Percentiles rank a stretch among this genome's conserved stretches.
These are phyloP conservation scores for Ustilago hordei DNA, from an alignment of 1,284 basidiomycete species.

Conservation along the genomic window DNA sequence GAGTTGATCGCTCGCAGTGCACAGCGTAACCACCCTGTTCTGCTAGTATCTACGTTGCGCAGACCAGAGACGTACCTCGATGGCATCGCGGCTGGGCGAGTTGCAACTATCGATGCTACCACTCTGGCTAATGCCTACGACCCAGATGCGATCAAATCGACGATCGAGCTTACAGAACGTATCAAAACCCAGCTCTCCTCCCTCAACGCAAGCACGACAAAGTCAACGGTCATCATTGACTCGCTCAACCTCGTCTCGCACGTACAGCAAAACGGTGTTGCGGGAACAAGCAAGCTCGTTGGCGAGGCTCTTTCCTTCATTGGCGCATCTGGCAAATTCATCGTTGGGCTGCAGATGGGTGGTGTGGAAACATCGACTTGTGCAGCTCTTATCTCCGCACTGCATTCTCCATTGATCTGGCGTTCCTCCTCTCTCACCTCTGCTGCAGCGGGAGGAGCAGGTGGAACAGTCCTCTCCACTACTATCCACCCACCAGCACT, in stretches of 20 bases:
- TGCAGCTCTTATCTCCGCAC: slow-evolving; percentile 25
- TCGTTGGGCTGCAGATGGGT: slow-evolving; percentile 42
- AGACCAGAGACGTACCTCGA: slow-evolving; percentile 35
- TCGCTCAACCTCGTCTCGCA: slow-evolving; percentile 53
- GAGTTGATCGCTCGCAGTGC: slow-evolving; percentile 42
- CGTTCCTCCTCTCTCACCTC: neutral
- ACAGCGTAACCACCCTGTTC: slow-evolving; percentile 25
- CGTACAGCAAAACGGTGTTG: slow-evolving; percentile 12
- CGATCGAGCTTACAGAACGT: slow-evolving; percentile 12
- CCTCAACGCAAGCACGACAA: slow-evolving; percentile 13
- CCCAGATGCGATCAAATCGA: slow-evolving; percentile 13
- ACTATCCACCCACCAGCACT: slow-evolving; percentile 47
- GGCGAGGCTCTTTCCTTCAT: slow-evolving; percentile 20
- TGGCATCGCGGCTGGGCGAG: slow-evolving; percentile 4
- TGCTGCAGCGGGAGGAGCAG: neutral
- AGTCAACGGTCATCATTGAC: slow-evolving; percentile 52
- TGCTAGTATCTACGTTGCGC: slow-evolving; percentile 36
- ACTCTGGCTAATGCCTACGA: slow-evolving; percentile 20
- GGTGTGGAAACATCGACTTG: slow-evolving; percentile 27
- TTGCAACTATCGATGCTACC: slow-evolving; percentile 34
- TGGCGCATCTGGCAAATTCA: slow-evolving; percentile 45
- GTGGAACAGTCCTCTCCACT: slow-evolving; percentile 33
- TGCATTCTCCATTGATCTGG: slow-evolving; percentile 56
- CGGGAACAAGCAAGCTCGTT: slow-evolving; percentile 26
- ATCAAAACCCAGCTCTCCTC: slow-evolving; percentile 5